Evolutionary conservation across 2,329 filamentous ascomycete species (phyloP), one percentile per base, ranked within the genome.

Genomic region (Aphanoascus verrucosus): DNA sequence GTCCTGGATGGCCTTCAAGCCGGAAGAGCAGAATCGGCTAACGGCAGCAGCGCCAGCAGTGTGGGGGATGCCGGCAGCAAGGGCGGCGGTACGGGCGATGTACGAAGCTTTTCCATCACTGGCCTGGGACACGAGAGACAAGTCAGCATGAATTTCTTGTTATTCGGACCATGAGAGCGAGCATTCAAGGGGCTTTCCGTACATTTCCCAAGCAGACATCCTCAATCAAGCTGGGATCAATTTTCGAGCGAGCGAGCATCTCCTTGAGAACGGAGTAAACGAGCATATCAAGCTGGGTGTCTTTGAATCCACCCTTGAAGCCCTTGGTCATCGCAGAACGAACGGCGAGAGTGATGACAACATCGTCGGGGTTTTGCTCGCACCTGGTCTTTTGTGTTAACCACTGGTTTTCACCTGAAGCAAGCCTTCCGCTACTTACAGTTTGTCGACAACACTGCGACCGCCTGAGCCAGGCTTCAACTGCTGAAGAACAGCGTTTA

Each of bases 11-110:
- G 93, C 90, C 73, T 96, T 94, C 60, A 98, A 83, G 35, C 93
- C 93, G 0, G 90, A 96, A 37, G 88, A 94, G 79, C 93, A 98
- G 83, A 98, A 97, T 57, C 93, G 85, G 78, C 97, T 97, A 55
- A 94, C 78, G 42, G 85, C 84, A 42, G 80, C 90, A 59, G 86
- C 88, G 59, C 82, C 81, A 47, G 87, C 79, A 5, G 91, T 96
- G 75, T 93, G 90, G 61, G 93, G 90, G 76, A 93, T 94, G 62
- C 93, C 93, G 55, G 93, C 93, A 46, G 88, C 87, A 58, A 97
- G 85, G 58, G 86, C 79, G 44, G 93, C 88, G 50, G 90, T 88
- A 62, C 93, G 91, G 65, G 86, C 76, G 70, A 94, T 91, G 80
- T 96, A 96, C 54, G 91, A 82, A 54, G 90, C 87, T 71, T 93